Base-by-base conservation (phyloP, 2,329 filamentous ascomycete species). In the Aspergillus glaucus region DNA sequence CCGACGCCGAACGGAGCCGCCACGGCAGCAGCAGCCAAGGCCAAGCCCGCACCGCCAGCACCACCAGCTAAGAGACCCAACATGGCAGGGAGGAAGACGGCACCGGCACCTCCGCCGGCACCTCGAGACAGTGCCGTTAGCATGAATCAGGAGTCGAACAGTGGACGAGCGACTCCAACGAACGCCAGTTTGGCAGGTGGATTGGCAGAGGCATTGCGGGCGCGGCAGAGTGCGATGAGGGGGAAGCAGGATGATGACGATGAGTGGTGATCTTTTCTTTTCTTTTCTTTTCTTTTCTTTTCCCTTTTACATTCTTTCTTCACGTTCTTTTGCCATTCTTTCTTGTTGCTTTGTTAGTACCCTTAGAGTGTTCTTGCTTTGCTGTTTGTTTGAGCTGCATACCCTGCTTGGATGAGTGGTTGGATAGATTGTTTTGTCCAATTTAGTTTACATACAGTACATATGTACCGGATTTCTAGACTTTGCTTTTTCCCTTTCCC, bases 11-110 rank as follows among this genome's bases (percentile, higher is more conserved):
- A 74, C 54, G 69, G 73, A 41, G 56, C 62, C 36, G 56, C 65
- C 22, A 63, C 67, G 17, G 69, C 64, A 3, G 69, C 76, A 2
- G 69, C 69, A 14, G 76, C 72, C 21, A 78, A 76, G 53, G 75
- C 71, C 43, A 91, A 90, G 68, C 82, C 86, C 0, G 80, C 82
- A 8, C 86, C 88, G 2, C 88, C 88, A 3, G 83, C 84, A 21
- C 88, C 86, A 19, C 91, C 88, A 2, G 82, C 81, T 10, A 95
- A 94, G 72, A 79, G 92, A 19, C 91, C 91, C 1, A 83, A 78
- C 19, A 79, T 79, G 32, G 78, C 65, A 6, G 76, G 79, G 21
- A 83, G 84, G 52, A 95, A 93, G 69, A 83, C 88, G 1, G 82
- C 79, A 0, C 84, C 88, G 1, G 82, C 79, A 0, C 78, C 82